These are phyloP conservation scores for Deuterostichococcus epilithicus DNA, from an alignment of 139 green algal species.

Conservation along the genomic window DNA sequence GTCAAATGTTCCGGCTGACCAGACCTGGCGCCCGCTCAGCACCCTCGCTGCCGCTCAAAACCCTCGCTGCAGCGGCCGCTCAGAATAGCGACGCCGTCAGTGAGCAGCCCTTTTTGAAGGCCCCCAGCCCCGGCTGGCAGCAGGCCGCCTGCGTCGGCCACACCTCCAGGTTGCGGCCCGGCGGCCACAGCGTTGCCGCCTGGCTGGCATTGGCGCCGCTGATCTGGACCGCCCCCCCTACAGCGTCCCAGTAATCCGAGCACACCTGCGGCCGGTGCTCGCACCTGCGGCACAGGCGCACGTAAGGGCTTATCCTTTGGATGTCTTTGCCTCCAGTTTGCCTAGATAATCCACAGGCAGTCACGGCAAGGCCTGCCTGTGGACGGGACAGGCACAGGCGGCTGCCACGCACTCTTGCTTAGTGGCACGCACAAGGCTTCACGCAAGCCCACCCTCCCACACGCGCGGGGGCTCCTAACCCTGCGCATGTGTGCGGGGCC, in stretches of 20 bases:
- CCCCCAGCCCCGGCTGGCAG: conserved; percentile 45
- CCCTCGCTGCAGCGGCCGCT: no score
- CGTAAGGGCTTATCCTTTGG: no score
- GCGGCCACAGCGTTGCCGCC: neutral
- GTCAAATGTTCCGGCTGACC: no score
- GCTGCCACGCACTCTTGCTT: no score
- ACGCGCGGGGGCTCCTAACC: no score
- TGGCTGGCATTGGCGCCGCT: neutral
- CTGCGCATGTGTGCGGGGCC: neutral
- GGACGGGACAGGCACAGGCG: no score
- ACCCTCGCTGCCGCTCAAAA: no score
- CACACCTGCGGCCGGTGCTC: conserved; percentile 23
- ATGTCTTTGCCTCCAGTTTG: neutral
- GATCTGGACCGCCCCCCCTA: neutral
- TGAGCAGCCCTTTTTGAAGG: conserved; percentile 37
- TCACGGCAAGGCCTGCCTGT: neutral
- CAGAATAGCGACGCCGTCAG: neutral
- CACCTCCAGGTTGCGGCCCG: conserved; percentile 14
- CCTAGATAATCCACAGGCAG: neutral
- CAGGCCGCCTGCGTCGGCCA: conserved; percentile 38
- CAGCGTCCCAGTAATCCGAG: neutral
- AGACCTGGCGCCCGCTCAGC: no score
- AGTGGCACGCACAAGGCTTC: no score
- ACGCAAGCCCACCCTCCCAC: no score
- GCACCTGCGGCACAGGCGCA: conserved; percentile 8